Evolutionary conservation across 73 alveolate genomes (phyloP).

Genomic region (Symbiodinium natans): DNA sequence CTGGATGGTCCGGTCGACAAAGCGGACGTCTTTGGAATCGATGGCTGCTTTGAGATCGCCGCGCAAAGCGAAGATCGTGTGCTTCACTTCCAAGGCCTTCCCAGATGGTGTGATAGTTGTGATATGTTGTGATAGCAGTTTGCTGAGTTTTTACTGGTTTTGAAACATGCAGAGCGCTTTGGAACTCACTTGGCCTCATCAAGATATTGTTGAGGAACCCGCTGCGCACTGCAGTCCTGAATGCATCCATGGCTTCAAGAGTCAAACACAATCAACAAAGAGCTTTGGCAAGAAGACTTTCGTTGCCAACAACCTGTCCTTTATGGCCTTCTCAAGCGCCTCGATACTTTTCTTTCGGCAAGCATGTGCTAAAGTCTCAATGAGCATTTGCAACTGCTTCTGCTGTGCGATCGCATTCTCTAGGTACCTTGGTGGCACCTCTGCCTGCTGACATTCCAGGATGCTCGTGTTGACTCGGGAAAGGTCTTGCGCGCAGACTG

Average conservation of each 20-base stretch:
- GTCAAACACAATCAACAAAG: too few species aligned
- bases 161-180: too few species aligned
- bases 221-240: neutral
- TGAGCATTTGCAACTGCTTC: neutral
- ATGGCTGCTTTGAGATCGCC: conserved; percentile 14
- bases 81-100: neutral
- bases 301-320: too few species aligned
- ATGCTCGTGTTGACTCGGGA: neutral
- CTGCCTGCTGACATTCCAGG: conserved; percentile 24
- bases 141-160: too few species aligned
- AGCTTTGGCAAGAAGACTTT: too few species aligned
- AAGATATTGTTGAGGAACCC: neutral
- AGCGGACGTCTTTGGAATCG: neutral
- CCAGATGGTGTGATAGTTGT: too few species aligned
- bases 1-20: neutral
- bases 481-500: neutral
- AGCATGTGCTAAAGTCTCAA: neutral
- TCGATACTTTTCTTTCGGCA: neutral
- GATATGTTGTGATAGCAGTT: too few species aligned
- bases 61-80: neutral
- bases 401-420: neutral
- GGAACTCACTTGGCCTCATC: neutral
- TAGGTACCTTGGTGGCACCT: conserved; percentile 1
- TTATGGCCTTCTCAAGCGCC: conserved; percentile 6
- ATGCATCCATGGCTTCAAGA: too few species aligned